Conservation (phyloP, 1,284 basidiomycete genomes). For the Boletus sp. region DNA sequence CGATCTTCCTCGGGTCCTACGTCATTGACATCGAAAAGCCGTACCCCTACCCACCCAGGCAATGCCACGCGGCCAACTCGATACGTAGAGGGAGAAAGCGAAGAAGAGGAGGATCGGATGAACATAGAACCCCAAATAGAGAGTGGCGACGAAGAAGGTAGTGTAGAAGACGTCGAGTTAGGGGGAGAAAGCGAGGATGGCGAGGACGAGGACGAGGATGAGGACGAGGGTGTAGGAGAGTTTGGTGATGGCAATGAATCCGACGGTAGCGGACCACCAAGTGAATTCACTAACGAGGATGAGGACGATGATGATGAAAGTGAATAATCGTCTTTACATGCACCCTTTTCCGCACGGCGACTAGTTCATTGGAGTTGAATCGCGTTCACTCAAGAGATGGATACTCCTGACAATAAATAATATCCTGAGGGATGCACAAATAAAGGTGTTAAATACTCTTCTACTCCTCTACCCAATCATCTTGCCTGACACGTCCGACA, state of each 20-base stretch:
- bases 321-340: slow-evolving; percentile 33
- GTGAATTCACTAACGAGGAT: slow-evolving; percentile 69
- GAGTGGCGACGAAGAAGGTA: slow-evolving; percentile 63
- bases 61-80: slow-evolving; percentile 43
- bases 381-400: slow-evolving; percentile 2
- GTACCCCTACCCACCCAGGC: slow-evolving; percentile 27
- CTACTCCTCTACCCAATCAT: slow-evolving; percentile 70
- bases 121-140: slow-evolving; percentile 66
- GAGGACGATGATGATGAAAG: slow-evolving; percentile 62
- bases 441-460: slow-evolving; percentile 18
- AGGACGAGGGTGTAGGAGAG: slow-evolving; percentile 41
- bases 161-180: slow-evolving; percentile 67
- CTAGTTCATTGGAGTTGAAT: neutral
- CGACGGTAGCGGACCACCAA: slow-evolving; percentile 51
- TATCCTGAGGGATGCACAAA: slow-evolving; percentile 2
- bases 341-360: neutral
- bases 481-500: slow-evolving; percentile 58
- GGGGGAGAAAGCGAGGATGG: slow-evolving; percentile 58
- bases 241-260: slow-evolving; percentile 54
- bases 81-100: slow-evolving; percentile 80
- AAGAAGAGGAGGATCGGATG: slow-evolving; percentile 64
- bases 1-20: slow-evolving; percentile 65
- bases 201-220: slow-evolving; percentile 45
- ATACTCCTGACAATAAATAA: slow-evolving; percentile 2
- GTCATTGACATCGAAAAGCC: slow-evolving; percentile 45